Evolutionary conservation across 2,329 filamentous ascomycete genomes (phyloP), one percentile per base, ranked within the genome.

Genomic region (Venturia oleaginea): DNA sequence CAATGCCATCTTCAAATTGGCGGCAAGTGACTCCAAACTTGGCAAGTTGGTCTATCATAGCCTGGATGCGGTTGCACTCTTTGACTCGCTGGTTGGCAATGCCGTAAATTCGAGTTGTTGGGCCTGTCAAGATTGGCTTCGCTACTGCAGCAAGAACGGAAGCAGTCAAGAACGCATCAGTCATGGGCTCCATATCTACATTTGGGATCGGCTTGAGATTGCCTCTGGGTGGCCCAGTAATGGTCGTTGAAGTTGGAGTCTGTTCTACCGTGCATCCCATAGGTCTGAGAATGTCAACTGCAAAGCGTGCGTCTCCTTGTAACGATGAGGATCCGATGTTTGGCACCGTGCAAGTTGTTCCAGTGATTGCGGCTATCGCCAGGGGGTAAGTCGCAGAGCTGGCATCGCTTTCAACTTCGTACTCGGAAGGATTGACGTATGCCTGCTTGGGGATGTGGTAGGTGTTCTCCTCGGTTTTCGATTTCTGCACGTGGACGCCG

Each of bases 121-220:
- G 78, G 43, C 80, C 82, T 10, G 76, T 74, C 62, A 78, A 79
- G 61, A 86, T 86, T 1, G 90, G 91, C 17, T 84, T 86, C 11
- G 93, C 92, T 54, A 96, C 91, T 42, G 94, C 94, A 32, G 92
- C 94, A 59, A 99, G 83, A 4, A 96, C 92, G 1, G 92, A 95
- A 22, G 94, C 94, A 4, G 92, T 97, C 62, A 99, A 82, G 81
- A 99, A 99, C 60, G 94, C 94, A 76, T 99, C 94, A 0, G 94
- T 99, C 94, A 99, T 99, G 0, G 93, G 90, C 75, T 97, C 94
- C 94, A 99, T 99, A 72, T 99, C 92, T 34, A 99, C 86, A 66
- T 93, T 88, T 22, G 86, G 79, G 15, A 99, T 79, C 0, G 90
- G 88, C 69, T 86, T 86, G 46, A 99, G 79, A 19, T 83, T 77